Evolutionary conservation across 2,329 filamentous ascomycete species (phyloP).

Genomic region (Pseudopithomyces chartarum): DNA sequence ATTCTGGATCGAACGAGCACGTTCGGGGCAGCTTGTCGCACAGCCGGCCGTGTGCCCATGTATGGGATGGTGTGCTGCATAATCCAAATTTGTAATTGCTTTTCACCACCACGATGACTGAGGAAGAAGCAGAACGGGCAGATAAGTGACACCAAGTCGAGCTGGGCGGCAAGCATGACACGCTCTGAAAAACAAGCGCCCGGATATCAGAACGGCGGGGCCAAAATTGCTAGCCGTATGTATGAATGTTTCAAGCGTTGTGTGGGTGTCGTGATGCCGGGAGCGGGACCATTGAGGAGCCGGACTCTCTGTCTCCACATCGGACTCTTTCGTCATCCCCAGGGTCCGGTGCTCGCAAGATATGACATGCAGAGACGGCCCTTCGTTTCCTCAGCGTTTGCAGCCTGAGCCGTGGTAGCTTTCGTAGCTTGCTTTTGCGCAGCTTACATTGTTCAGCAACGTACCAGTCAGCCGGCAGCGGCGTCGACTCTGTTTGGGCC

Average conservation of each 20-base stretch:
- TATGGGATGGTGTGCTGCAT: neutral
- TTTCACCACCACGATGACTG: neutral
- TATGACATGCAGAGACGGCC: neutral
- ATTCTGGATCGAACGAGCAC: neutral
- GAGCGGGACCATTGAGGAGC: neutral
- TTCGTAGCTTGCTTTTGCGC: neutral
- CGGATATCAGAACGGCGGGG: neutral
- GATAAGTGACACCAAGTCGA: neutral
- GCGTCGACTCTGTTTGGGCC: neutral
- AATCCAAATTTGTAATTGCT: neutral
- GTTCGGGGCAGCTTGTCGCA: neutral
- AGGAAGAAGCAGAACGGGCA: too few species aligned
- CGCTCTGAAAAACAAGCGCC: neutral
- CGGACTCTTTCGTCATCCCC: neutral
- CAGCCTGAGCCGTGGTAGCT: too few species aligned
- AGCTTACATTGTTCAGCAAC: conserved; percentile 1
- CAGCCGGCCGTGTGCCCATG: neutral
- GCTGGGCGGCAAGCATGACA: conserved; percentile 4
- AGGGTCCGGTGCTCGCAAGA: neutral
- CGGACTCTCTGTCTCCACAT: neutral
- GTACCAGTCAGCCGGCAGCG: neutral
- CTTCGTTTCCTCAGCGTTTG: neutral
- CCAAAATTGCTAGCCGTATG: neutral
- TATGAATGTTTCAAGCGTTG: neutral
- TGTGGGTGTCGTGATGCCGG: neutral